Conservation (phyloP, 2,329 filamentous ascomycete species). For the Calonectria multiphialidica region DNA sequence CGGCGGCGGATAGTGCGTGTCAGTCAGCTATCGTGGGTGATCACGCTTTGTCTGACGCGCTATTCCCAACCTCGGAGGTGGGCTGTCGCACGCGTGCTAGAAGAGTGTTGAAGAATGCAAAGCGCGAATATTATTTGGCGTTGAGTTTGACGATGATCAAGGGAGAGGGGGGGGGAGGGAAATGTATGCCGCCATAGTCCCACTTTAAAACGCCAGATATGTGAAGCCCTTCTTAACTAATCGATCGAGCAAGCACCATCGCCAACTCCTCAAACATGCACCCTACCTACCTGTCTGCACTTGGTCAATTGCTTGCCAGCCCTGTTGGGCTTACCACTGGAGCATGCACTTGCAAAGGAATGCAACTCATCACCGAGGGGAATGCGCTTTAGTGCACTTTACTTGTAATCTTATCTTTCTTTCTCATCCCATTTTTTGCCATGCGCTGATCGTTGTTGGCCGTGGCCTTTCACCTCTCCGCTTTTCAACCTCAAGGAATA, state of each 20-base stretch:
- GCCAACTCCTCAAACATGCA: neutral
- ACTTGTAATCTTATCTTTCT: neutral
- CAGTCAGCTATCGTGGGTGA: neutral
- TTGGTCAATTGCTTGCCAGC: neutral
- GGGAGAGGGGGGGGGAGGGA: constrained; percentile 37
- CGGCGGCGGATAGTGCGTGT: neutral
- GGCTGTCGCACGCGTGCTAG: neutral
- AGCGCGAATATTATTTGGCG: constrained; percentile 1
- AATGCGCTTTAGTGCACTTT: constrained; percentile 6
- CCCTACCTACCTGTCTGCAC: neutral
- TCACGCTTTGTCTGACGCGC: neutral
- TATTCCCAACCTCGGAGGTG: neutral
- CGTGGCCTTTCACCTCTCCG: neutral
- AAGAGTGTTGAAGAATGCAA: neutral
- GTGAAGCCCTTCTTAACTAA: constrained; percentile 5
- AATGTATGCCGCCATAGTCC: constrained; percentile 36
- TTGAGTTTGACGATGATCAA: neutral
- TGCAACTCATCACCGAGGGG: constrained; percentile 24
- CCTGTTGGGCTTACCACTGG: neutral
- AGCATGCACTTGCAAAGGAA: constrained; percentile 19
- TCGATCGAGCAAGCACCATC: neutral
- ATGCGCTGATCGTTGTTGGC: constrained; percentile 18
- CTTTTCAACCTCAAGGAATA: constrained; percentile 11
- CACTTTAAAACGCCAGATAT: constrained; percentile 38
- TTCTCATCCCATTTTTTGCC: constrained; percentile 8